Base-by-base conservation (phyloP, 2,329 filamentous ascomycete species). In the Emmonsia crescens region DNA sequence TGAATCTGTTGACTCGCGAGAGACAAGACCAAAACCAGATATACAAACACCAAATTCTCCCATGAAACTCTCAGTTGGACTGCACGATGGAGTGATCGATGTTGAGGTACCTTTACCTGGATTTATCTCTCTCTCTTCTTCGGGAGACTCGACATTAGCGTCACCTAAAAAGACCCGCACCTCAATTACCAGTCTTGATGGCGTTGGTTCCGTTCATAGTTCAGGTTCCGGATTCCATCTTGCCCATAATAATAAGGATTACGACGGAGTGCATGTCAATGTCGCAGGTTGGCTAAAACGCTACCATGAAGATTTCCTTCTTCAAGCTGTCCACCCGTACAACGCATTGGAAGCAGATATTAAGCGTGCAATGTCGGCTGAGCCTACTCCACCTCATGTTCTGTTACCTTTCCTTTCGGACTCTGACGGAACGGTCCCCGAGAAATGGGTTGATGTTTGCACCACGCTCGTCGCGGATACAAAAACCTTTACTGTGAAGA, bases 301-400 rank as follows among this genome's bases (percentile, higher is more conserved):
- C 10, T 84, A 82, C 64, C 83, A 85, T 67, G 79, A 83, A 62
- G 83, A 85, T 68, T 85, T 85, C 65, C 75, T 79, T 10, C 76
- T 85, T 1, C 83, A 85, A 70, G 83, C 80, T 16, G 81, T 84
- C 44, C 78, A 78, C 44, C 82, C 82, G 2, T 84, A 85, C 62
- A 66, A 71, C 3, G 73, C 76, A 21, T 68, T 85, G 5, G 78
- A 82, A 66, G 75, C 77, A 19, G 82, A 85, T 56, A 79, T 85
- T 64, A 82, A 78, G 66, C 75, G 76, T 51, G 79, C 82, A 6
- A 85, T 85, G 83, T 76, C 76, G 52, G 76, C 80, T 10, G 82
- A 85, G 65, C 78, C 80, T 2, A 80, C 78, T 10, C 74, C 75
- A 8, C 54, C 33, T 42, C 59, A 64, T 40, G 31, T 33, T 75